Evolutionary conservation across 1,284 basidiomycete genomes (phyloP).

Genomic region (Cryptococcus deneoformans): DNA sequence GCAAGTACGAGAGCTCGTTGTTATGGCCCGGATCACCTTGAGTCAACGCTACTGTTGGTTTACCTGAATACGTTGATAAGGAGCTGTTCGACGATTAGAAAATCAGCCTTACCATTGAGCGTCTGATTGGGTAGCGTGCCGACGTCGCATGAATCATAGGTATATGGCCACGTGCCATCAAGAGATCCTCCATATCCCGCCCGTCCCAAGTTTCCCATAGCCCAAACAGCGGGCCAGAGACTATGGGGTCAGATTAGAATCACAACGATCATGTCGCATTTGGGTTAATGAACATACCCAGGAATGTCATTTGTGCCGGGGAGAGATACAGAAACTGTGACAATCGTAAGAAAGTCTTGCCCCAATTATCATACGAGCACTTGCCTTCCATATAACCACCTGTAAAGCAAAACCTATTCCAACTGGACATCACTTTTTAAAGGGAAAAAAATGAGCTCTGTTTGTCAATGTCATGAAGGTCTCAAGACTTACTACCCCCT

Average conservation of each 20-base stretch:
- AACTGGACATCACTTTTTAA: constrained; percentile 51
- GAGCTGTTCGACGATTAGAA: background rate
- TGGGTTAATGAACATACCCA: constrained; percentile 51
- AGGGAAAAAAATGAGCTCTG: too few relatives aligned
- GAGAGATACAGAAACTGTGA: constrained; percentile 60
- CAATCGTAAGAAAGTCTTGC: too few relatives aligned
- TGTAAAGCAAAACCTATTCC: constrained; percentile 94
- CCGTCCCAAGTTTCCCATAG: constrained; percentile 52
- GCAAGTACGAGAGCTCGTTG: constrained; percentile 58
- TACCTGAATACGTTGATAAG: constrained; percentile 10
- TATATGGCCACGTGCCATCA: constrained; percentile 57
- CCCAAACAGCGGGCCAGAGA: constrained; percentile 58
- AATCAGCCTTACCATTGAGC: constrained; percentile 26
- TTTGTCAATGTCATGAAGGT: background rate
- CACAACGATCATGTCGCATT: background rate
- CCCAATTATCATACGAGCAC: background rate
- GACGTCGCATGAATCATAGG: constrained; percentile 54
- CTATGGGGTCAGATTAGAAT: constrained; percentile 1
- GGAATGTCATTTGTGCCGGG: constrained; percentile 67
- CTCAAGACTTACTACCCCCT: constrained; percentile 56
- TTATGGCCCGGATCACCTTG: constrained; percentile 39
- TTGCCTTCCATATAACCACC: constrained; percentile 74
- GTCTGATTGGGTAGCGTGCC: constrained; percentile 59
- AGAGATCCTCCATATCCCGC: constrained; percentile 52
- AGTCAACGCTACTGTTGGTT: constrained; percentile 25